Evolutionary conservation across 2,329 filamentous ascomycete genomes (phyloP), one percentile per base, ranked within the genome.

Genomic region (Chalaropsis ovoidea): DNA sequence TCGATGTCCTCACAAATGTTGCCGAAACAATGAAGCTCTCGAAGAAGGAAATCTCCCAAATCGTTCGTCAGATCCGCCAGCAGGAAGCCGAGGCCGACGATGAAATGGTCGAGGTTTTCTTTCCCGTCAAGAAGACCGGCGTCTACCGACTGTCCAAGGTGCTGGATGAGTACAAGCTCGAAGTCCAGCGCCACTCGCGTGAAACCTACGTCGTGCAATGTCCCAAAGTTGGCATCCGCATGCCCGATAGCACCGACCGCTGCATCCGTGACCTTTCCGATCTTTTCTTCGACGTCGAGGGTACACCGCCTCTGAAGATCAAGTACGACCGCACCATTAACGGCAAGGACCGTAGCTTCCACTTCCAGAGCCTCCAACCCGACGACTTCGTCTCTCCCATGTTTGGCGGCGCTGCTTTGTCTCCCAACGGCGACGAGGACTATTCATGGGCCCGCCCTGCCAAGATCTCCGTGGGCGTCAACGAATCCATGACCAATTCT

Each of bases 331-430:
- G 91, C 64, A 87, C 86, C 6, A 86, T 96, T 70, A 96, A 97
- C 70, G 85, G 86, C 68, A 87, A 89, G 69, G 86, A 95, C 69
- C 86, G 87, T 70, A 89, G 89, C 68, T 90, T 92, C 70, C 90
- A 93, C 69, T 93, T 95, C 70, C 92, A 97, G 75, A 96, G 90
- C 71, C 84, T 99, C 56, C 92, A 96, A 71, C 92, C 94, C 0
- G 91, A 96, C 61, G 89, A 89, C 43, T 87, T 92, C 71, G 80
- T 82, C 2, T 95, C 90, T 0, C 90, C 91, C 0, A 78, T 95
- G 43, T 76, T 88, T n/a, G 82, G 82, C 62, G 80, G 84, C 56
- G 79, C 82, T 1, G 81, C 81, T 22, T 81, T 80, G 19, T 73
- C 91, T 52, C 77, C 87, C 52, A 72, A 89, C 43, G 79, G 87